These are phyloP conservation scores for Alternaria postmessia DNA, from an alignment of 2,329 filamentous ascomycete genomes.

Conservation along the genomic window DNA sequence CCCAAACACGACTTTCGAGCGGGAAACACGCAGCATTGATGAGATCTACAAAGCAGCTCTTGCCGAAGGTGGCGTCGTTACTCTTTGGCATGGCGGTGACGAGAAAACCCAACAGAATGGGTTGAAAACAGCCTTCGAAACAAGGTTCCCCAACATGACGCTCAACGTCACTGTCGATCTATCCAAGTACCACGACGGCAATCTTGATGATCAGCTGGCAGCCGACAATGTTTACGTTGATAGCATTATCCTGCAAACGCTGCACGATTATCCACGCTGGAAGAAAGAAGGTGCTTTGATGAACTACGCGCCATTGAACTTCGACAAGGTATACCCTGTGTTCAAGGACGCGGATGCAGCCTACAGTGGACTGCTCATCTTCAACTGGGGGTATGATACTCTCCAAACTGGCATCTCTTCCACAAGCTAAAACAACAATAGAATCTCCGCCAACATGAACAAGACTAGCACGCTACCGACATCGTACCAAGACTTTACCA, in stretches of 20 bases:
- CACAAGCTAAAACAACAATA: neutral
- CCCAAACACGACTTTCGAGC: neutral
- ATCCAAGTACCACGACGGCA: slow-evolving; percentile 63
- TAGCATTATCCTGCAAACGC: slow-evolving; percentile 59
- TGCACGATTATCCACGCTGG: slow-evolving; percentile 64
- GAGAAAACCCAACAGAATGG: slow-evolving; percentile 52
- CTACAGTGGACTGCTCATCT: slow-evolving; percentile 55
- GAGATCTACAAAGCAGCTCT: slow-evolving; percentile 61
- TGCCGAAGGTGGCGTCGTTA: slow-evolving; percentile 57
- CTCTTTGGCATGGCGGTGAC: slow-evolving; percentile 61
- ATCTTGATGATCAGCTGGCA: slow-evolving; percentile 58
- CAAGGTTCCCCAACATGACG: slow-evolving; percentile 59
- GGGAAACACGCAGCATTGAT: slow-evolving; percentile 59
- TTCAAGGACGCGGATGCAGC: slow-evolving; percentile 56
- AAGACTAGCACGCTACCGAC: slow-evolving; percentile 42
- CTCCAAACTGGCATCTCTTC: no score
- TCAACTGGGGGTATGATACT: slow-evolving; percentile 31
- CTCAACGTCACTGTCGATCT: slow-evolving; percentile 64
- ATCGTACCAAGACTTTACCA: slow-evolving; percentile 56
- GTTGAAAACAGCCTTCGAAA: slow-evolving; percentile 57
- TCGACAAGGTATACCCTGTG: slow-evolving; percentile 53
- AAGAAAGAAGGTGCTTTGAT: slow-evolving; percentile 57
- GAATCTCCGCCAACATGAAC: slow-evolving; percentile 51
- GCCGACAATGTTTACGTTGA: slow-evolving; percentile 50
- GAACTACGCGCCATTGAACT: slow-evolving; percentile 59